Evolutionary conservation across 768 basidiomycete species (phyloP), one percentile per base, ranked within the genome.

Genomic region (Pseudohyphozyma bogoriensis): DNA sequence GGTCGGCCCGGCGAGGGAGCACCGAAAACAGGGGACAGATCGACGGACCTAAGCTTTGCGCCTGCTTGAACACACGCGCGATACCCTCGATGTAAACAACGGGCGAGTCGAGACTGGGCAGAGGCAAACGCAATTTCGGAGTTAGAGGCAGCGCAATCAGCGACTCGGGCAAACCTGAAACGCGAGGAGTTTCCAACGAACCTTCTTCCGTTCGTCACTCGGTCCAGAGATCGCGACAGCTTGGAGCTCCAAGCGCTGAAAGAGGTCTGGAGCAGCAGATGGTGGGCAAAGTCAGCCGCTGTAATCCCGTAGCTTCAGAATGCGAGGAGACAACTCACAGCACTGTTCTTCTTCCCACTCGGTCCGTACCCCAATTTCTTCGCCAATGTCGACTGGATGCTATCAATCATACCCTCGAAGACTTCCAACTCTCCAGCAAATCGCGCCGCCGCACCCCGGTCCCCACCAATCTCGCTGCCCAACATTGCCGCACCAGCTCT

Each of bases 361-460:
- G 88, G 88, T 16, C 64, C 59, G 39, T 26, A 50, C 5, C 59
- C 66, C 4, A 69, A 31, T 56, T 71, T 71, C 56, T 69, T 69
- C 22, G 35, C 47, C 29, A 71, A 37, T 16, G 70, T 71, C 28
- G 55, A 60, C 51, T 71, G 70, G 5, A 69, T 87, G 33, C 82
- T 79, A 59, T 69, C 66, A 9, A 85, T 83, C 66, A 91, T 86
- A 22, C 87, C 86, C 73, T 91, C 90, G 26, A 89, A 87, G 50
- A 87, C 84, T 15, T 88, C 85, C 28, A 92, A 77, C 74, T 92
- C 91, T 77, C 86, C 89, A 58, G 85, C 86, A 72, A 90, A 85
- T 71, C 83, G 84, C 46, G 81, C 80, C 44, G 86, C 85, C 42
- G 65, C 61, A 16, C 67, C 55, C 28, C 58, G 1, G 32, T 36